A percentile compares a stretch with the other conserved stretches of the same genome.
Evolutionary conservation across 805 yeast genomes (phyloP).

Genomic region (Zygosaccharomyces kombuchaensis): DNA sequence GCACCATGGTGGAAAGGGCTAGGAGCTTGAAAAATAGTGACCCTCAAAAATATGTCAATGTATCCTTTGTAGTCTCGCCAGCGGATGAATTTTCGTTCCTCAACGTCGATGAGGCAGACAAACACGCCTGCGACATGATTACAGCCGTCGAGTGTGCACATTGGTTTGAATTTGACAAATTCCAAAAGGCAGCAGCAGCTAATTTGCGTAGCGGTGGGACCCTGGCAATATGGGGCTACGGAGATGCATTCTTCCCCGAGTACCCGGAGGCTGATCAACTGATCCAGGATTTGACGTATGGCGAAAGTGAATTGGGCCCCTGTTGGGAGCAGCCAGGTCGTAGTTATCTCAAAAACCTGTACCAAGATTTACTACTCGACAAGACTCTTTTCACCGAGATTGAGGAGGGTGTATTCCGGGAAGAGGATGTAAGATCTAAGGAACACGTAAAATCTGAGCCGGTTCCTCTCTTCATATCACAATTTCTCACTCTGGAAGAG

Average conservation of each 20-base stretch:
- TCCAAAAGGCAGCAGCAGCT: slow-evolving; percentile 47
- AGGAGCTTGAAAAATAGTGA: slow-evolving; percentile 19
- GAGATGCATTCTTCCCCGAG: slow-evolving; percentile 58
- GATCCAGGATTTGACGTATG: slow-evolving; percentile 48
- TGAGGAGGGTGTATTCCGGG: slow-evolving; percentile 28
- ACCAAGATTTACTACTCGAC: slow-evolving; percentile 23
- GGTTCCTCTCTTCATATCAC: slow-evolving; percentile 34
- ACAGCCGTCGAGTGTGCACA: slow-evolving; percentile 86
- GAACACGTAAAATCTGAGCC: slow-evolving; percentile 11
- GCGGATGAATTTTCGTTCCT: slow-evolving; percentile 19
- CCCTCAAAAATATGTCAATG: slow-evolving; percentile 6
- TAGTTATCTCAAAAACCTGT: slow-evolving; percentile 42
- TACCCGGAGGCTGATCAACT: slow-evolving; percentile 53
- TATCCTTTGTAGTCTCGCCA: slow-evolving; percentile 32
- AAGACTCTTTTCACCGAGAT: slow-evolving; percentile 40
- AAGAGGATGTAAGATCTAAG: slow-evolving; percentile 18
- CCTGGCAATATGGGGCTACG: slow-evolving; percentile 74
- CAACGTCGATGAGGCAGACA: slow-evolving; percentile 13
- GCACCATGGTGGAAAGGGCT: slow-evolving; percentile 51
- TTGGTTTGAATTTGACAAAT: slow-evolving; percentile 63
- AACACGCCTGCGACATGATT: slow-evolving; percentile 47
- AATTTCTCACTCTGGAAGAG: slow-evolving; percentile 41
- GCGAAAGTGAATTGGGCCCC: slow-evolving; percentile 42
- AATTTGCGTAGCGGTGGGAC: slow-evolving; percentile 61
- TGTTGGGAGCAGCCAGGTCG: slow-evolving; percentile 90